These are phyloP conservation scores for Rhododendron molle DNA, from an alignment of 148 eudicot genomes.

Conservation along the genomic window DNA sequence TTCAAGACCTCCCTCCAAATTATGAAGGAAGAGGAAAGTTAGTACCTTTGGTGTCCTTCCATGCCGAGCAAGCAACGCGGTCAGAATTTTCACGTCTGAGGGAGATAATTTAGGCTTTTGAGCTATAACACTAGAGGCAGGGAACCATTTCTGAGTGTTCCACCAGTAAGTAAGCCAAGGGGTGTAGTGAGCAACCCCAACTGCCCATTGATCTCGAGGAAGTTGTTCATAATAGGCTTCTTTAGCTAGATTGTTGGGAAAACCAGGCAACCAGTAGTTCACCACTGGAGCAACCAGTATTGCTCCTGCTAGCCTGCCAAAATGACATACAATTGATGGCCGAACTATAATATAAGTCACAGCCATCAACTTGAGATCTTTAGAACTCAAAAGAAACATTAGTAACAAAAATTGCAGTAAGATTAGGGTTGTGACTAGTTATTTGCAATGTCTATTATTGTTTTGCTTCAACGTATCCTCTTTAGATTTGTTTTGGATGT, in stretches of 20 bases:
- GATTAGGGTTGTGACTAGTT: background rate
- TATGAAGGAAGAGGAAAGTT: background rate
- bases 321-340: slow-evolving; percentile 1
- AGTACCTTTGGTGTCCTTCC: slow-evolving; percentile 21
- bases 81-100: slow-evolving; percentile 26
- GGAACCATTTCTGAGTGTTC: slow-evolving; percentile 50
- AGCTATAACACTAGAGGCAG: slow-evolving; percentile 20
- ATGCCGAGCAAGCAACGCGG: background rate
- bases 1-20: background rate
- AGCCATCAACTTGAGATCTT: background rate
- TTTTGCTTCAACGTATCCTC: background rate
- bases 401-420: background rate
- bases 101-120: slow-evolving; percentile 13
- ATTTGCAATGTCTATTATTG: background rate
- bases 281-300: slow-evolving; percentile 34
- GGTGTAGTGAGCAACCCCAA: slow-evolving; percentile 36
- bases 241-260: slow-evolving; percentile 27
- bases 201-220: slow-evolving; percentile 38
- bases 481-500: background rate
- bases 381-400: no score
- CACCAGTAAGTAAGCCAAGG: slow-evolving; percentile 58
- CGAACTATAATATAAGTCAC: background rate
- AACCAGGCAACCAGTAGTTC: slow-evolving; percentile 43
- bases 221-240: slow-evolving; percentile 29
- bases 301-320: slow-evolving; percentile 39